phyloP scores from a whole-genome alignment of 2,329 filamentous ascomycete genomes.

The Huntiella savannae region DNA sequence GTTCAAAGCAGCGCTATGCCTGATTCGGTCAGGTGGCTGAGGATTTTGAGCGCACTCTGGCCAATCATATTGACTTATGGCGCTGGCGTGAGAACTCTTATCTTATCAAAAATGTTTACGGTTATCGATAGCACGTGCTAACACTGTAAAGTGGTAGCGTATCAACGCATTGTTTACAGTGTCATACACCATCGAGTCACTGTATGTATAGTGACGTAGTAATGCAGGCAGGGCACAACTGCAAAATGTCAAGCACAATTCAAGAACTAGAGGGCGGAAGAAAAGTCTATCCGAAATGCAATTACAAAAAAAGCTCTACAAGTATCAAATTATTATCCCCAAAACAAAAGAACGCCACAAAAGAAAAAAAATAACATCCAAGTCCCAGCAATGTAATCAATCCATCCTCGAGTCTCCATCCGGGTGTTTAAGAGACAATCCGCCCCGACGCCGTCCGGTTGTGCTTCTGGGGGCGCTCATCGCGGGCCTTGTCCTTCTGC shows the following conservation, averaged over 20 bases:
- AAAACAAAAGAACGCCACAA: too few species aligned
- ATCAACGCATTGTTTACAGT: too few species aligned
- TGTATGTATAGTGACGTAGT: too few species aligned
- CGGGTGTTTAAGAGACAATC: slow-evolving; percentile 4
- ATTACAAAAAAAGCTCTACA: background rate
- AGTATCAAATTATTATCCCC: background rate
- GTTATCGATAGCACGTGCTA: too few species aligned
- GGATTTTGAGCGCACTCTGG: background rate
- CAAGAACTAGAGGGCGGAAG: too few species aligned
- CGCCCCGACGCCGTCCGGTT: slow-evolving; percentile 12
- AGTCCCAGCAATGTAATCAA: too few species aligned
- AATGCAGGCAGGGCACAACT: too few species aligned
- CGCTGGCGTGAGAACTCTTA: background rate
- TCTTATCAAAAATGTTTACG: background rate
- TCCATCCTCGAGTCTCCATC: background rate
- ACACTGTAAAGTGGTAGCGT: too few species aligned
- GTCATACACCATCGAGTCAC: too few species aligned
- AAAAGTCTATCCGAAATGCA: too few species aligned
- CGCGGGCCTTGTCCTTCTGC: slow-evolving; percentile 36
- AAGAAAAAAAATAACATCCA: too few species aligned
- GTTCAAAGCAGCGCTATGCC: background rate
- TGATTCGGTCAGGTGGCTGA: background rate
- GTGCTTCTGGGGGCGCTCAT: slow-evolving; percentile 25
- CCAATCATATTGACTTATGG: background rate
- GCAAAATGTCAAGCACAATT: too few species aligned